A percentile compares a stretch with the other conserved stretches of the same genome.
phyloP scores from a whole-genome alignment of 441 rosid genomes.

The Bocquillonia castaneifolia region DNA sequence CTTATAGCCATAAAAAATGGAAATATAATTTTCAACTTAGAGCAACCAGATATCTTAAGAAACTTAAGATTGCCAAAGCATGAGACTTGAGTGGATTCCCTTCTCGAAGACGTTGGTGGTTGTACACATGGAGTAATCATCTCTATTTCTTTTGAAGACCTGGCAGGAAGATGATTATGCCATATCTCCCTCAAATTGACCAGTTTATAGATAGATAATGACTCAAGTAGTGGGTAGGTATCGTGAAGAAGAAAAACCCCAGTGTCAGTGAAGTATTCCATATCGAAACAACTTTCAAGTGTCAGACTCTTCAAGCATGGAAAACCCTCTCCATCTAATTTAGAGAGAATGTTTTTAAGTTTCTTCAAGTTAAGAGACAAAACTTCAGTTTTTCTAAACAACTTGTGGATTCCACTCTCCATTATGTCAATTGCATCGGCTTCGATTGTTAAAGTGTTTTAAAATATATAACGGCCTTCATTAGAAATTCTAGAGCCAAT shows the following conservation, averaged over 20 bases:
- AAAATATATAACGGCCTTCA: neutral
- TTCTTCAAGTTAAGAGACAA: neutral
- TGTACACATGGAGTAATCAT: neutral
- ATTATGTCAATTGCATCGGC: neutral
- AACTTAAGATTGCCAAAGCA: conserved; percentile 5
- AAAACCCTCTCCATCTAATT: conserved; percentile 1
- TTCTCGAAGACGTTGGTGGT: neutral
- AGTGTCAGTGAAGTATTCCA: neutral
- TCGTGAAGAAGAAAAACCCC: neutral
- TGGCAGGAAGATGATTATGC: neutral
- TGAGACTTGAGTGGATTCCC: neutral
- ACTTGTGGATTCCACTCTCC: neutral
- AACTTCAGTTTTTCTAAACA: neutral
- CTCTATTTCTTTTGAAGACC: neutral
- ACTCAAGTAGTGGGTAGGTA: neutral
- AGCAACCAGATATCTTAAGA: neutral
- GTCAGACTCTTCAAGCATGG: neutral
- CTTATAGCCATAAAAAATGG: neutral
- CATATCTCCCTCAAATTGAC: neutral
- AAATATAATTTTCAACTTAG: neutral
- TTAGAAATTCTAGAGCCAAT: neutral
- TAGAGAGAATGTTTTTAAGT: neutral
- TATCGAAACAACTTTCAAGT: neutral
- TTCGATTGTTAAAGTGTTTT: neutral
- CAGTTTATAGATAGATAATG: neutral